Percentiles rank a stretch among this genome's conserved stretches.
Conservation (phyloP, 805 yeast species). For the Ogataea minuta region DNA sequence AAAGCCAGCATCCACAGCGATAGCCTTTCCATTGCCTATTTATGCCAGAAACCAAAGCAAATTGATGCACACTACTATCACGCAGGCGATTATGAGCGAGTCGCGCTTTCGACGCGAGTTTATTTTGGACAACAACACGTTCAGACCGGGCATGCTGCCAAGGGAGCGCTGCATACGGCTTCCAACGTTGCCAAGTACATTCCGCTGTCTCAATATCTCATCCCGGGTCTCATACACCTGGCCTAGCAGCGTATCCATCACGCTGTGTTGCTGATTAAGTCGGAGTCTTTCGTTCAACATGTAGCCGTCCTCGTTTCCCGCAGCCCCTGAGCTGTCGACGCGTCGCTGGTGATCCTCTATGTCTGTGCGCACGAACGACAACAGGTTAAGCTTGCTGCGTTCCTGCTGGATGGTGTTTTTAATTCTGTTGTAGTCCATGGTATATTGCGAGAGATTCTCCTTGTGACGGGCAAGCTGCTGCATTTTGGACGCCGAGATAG, state of each 20-base stretch:
- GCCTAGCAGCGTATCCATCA: constrained; percentile 77
- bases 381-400: constrained; percentile 69
- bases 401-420: constrained; percentile 49
- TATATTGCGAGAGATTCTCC: constrained; percentile 71
- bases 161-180: constrained; percentile 58
- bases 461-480: constrained; percentile 83
- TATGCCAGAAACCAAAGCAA: constrained; percentile 43
- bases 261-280: constrained; percentile 65
- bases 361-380: constrained; percentile 76
- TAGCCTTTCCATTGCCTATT: background rate
- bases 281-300: constrained; percentile 74
- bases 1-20: background rate
- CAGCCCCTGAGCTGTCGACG: constrained; percentile 26
- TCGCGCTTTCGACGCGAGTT: constrained; percentile 89
- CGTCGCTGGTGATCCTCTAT: constrained; percentile 62
- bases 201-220: constrained; percentile 72
- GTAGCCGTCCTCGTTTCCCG: constrained; percentile 40
- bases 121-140: constrained; percentile 69
- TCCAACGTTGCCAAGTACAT: constrained; percentile 60
- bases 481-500: constrained; percentile 66
- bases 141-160: constrained; percentile 78
- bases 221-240: constrained; percentile 91
- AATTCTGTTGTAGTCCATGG: constrained; percentile 59
- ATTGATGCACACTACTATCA: constrained; percentile 72
- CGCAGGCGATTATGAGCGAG: constrained; percentile 72